Evolutionary conservation across 768 basidiomycete species (phyloP), one percentile per base, ranked within the genome.

Genomic region (Chlorophyllum brunneum): DNA sequence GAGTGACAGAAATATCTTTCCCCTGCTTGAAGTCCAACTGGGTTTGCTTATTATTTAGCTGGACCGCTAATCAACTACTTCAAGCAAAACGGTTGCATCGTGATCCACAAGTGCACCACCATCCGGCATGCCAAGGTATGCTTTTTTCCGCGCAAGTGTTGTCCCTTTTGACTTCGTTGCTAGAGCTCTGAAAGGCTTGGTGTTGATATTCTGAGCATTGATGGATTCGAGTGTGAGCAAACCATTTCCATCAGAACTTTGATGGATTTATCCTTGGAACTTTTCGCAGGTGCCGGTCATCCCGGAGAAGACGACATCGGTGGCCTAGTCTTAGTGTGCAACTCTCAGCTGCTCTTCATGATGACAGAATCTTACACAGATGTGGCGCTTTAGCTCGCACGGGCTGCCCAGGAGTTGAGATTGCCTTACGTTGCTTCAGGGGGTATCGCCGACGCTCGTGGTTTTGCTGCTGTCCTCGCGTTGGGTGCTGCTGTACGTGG

Each of bases 231-330:
- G 75, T 95, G 92, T 89, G 54, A 37, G 79, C 45, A 31, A 22
- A 9, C 24, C 53, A 7, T 50, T 23, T 24, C 22, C 31, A 31
- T n/a, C 48, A 24, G 24, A 34, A 45, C 30, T 9, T 23, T 22
- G 9, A 43, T 4, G 5, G 10, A 33, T 43, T 20, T n/a, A 48
- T 55, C 56, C 43, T 44, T 34, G 5, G 7, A 40, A 60, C 55
- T 52, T 36, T 13, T 22, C 6, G 23, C 61, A 92, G 90, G 91
- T 63, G 94, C 92, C 26, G 94, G 94, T 22, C 92, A 94, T 67
- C 92, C 92, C 15, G 95, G 95, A 56, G 95, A 97, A 63, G 90
- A 95, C 37, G 95, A 97, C 63, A 88, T 97, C 20, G 89, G 90
- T 2, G 89, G 88, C 3, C 61, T 95, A 20, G 87, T 97, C 2